Evolutionary conservation across 2,329 filamentous ascomycete genomes (phyloP).

Genomic region (Diaporthe australafricana): DNA sequence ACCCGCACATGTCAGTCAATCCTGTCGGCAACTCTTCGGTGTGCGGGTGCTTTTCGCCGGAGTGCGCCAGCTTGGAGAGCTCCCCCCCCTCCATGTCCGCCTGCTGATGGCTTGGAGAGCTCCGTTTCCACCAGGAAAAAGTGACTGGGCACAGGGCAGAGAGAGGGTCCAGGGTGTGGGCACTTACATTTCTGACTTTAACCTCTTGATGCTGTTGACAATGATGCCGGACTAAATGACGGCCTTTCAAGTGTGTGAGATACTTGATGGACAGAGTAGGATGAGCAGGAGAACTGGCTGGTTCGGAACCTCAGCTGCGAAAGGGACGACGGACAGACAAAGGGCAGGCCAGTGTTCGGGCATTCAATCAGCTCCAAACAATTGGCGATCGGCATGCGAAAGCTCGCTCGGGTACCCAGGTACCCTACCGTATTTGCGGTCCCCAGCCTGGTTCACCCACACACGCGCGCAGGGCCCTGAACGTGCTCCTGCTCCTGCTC

Average conservation of each 20-base stretch:
- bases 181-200: slow-evolving; percentile 23
- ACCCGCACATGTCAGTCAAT: slow-evolving; percentile 33
- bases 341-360: slow-evolving; percentile 5
- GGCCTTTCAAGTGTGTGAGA: background rate
- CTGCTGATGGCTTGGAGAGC: slow-evolving; percentile 3
- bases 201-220: background rate
- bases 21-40: slow-evolving; percentile 28
- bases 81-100: slow-evolving; percentile 17
- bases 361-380: slow-evolving; percentile 22
- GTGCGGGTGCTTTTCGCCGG: slow-evolving; percentile 29
- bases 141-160: background rate
- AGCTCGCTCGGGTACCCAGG: slow-evolving; percentile 23
- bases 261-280: background rate
- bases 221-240: background rate
- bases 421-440: background rate
- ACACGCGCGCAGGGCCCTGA: background rate
- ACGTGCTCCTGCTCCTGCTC: slow-evolving; percentile 3
- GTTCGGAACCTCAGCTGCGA: slow-evolving; percentile 13
- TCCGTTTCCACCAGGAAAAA: background rate
- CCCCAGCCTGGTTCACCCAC: background rate
- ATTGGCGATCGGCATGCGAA: slow-evolving; percentile 16
- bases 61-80: slow-evolving; percentile 30
- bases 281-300: slow-evolving; percentile 14
- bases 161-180: background rate
- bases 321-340: background rate